Base-by-base conservation (phyloP, 495 filamentous ascomycete genomes). In the Pyronema omphalodes region DNA sequence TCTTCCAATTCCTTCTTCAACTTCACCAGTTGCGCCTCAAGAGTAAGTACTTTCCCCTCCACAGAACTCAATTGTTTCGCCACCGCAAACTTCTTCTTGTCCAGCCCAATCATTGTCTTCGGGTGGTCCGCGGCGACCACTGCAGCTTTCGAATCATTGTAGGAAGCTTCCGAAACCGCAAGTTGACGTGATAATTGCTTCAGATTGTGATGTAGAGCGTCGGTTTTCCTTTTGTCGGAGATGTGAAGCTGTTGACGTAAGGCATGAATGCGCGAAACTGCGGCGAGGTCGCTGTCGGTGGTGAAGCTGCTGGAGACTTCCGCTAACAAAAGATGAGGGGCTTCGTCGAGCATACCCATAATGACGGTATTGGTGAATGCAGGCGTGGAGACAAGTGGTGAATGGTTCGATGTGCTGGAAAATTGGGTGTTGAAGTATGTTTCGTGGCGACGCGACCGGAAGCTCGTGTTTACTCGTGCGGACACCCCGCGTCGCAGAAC, bases 261-360 rank as follows among this genome's bases (percentile, higher is more conserved):
- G 66, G 23, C 23, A 1, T 29, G 23, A 2, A 96, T 84, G 66
- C 89, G 85, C n/a, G 82, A 73, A 46, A 95, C 78, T 61, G 83
- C 82, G 67, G 80, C 72, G 60, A 83, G 88, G 73, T 98, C 91
- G 3, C 84, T 82, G 43, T 77, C 71, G 66, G 87, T 93, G 71
- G 94, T 89, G 77, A 98, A 98, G 73, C 95, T 94, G 51, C 77
- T 74, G 67, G 89, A 80, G 17, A 87, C 36, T 12, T 48, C 47
- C 43, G 41, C 18, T 34, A 55, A 14, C 44, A 67, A 45, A 74
- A 17, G 81, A 41, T 80, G 84, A 56, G 91, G 91, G 66, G 86
- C 84, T 71, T 96, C 91, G 72, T 96, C 91, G 71, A 98, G 86
- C 65, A 98, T 74, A 17, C 61, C 58, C 91, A 96, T 96, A 58